Conservation (phyloP, 2,329 filamentous ascomycete genomes). For the Leptoxyphium fumago region DNA sequence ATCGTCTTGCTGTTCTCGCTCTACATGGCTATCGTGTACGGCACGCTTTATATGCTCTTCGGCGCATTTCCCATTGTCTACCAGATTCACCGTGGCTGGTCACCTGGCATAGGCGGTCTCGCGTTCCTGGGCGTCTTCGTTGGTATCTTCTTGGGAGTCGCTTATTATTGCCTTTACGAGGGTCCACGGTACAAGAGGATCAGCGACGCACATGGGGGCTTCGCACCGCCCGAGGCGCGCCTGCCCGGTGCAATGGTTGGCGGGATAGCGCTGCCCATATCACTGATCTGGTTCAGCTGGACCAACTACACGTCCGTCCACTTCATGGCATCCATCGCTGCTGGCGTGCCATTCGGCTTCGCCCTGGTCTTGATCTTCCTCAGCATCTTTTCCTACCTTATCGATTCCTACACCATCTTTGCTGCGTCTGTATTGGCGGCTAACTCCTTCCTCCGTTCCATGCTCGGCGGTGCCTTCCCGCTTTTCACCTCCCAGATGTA, state of each 20-base stretch:
- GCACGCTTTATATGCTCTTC: conserved; percentile 36
- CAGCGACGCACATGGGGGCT: conserved; percentile 33
- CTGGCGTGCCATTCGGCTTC: conserved; percentile 39
- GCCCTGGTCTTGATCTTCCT: conserved; percentile 53
- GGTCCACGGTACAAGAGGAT: conserved; percentile 40
- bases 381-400: conserved; percentile 50
- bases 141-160: conserved; percentile 47
- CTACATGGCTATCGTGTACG: conserved; percentile 48
- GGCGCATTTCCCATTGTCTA: conserved; percentile 46
- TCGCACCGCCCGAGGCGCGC: conserved; percentile 51
- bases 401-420: conserved; percentile 56
- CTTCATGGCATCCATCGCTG: conserved; percentile 39
- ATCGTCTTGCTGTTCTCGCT: conserved; percentile 51
- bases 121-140: conserved; percentile 55
- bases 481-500: conserved; percentile 58
- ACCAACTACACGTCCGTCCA: conserved; percentile 43
- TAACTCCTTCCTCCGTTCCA: conserved; percentile 64
- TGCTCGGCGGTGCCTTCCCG: conserved; percentile 66
- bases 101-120: conserved; percentile 43
- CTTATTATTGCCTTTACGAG: conserved; percentile 33
- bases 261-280: conserved; percentile 45
- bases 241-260: conserved; percentile 49
- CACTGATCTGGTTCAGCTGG: conserved; percentile 57
- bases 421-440: conserved; percentile 62
- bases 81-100: conserved; percentile 44